phyloP scores from a whole-genome alignment of 2,329 filamentous ascomycete genomes.

The Trichoderma hamatum region DNA sequence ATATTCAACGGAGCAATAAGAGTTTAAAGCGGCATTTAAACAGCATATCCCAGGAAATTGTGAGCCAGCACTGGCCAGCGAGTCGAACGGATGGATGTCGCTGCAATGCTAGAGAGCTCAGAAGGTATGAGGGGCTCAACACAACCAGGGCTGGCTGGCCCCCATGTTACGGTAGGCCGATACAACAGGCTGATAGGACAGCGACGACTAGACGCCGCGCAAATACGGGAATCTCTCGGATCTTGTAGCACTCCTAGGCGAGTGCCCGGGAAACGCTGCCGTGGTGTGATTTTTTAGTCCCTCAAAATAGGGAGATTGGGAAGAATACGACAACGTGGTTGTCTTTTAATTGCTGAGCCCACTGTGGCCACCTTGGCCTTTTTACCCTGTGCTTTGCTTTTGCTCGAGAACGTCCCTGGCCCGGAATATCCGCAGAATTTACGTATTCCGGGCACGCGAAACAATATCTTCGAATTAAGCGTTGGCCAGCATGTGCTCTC shows the following conservation, averaged over 20 bases:
- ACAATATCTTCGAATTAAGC: not conserved
- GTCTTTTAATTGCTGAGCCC: not conserved
- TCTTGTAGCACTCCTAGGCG: not conserved
- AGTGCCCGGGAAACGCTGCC: not conserved
- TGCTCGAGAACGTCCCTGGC: not conserved
- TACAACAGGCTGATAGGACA: constrained; percentile 13
- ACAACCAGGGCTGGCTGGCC: constrained; percentile 3
- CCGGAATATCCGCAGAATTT: constrained; percentile 6
- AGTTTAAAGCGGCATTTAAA: not conserved
- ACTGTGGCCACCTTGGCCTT: constrained; percentile 13
- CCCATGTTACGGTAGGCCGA: constrained; percentile 10
- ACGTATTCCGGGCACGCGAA: not conserved
- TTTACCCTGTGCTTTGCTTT: not conserved
- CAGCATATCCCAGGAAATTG: not conserved
- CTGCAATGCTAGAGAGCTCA: not conserved
- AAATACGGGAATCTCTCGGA: not conserved
- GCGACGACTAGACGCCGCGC: not conserved
- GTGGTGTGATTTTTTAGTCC: not conserved
- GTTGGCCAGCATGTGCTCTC: not conserved
- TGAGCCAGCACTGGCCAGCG: constrained; percentile 1
- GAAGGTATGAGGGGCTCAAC: constrained; percentile 21
- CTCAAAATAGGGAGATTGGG: not conserved
- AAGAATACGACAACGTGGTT: not conserved
- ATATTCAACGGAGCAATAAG: constrained; percentile 1
- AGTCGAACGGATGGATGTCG: not conserved